A percentile compares a stretch with the other conserved stretches of the same genome.
Conservation (phyloP, 2,329 filamentous ascomycete genomes). For the Aureobasidium musti region DNA sequence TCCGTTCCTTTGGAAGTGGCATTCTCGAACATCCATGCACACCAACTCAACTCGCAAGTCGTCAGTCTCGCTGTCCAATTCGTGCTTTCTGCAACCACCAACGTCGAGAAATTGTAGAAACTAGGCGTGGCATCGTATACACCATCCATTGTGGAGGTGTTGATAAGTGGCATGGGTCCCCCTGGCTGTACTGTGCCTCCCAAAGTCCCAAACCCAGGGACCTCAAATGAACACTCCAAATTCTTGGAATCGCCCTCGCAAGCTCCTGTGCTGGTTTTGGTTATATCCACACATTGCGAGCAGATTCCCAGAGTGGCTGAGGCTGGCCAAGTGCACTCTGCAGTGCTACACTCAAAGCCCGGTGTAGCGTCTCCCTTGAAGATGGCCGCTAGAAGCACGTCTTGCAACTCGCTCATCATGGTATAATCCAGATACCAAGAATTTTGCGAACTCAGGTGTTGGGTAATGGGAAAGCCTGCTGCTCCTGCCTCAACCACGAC, state of each 20-base stretch:
- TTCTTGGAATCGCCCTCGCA: neutral
- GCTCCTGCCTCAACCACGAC: neutral
- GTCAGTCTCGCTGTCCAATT: constrained; percentile 26
- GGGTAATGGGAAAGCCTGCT: neutral
- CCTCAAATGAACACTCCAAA: neutral
- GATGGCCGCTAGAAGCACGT: neutral
- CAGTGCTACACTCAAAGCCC: constrained; percentile 3
- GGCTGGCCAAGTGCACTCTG: constrained; percentile 12
- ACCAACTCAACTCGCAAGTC: constrained; percentile 9
- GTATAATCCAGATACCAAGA: constrained; percentile 26
- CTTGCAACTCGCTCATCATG: constrained; percentile 22
- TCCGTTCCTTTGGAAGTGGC: constrained; percentile 11
- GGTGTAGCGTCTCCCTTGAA: neutral
- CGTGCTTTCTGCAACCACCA: constrained; percentile 6
- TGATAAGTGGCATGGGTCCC: constrained; percentile 23
- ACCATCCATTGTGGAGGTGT: constrained; percentile 11
- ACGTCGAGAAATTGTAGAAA: constrained; percentile 25
- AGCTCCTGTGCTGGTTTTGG: neutral
- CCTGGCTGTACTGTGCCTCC: constrained; percentile 15
- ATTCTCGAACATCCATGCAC: constrained; percentile 12
- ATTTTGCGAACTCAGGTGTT: neutral
- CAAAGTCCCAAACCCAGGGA: neutral
- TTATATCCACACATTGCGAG: constrained; percentile 1
- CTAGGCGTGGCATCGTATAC: constrained; percentile 17
- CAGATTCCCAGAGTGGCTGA: constrained; percentile 21